Evolutionary conservation across 2,329 filamentous ascomycete genomes (phyloP).

Genomic region (Phoma sp.): DNA sequence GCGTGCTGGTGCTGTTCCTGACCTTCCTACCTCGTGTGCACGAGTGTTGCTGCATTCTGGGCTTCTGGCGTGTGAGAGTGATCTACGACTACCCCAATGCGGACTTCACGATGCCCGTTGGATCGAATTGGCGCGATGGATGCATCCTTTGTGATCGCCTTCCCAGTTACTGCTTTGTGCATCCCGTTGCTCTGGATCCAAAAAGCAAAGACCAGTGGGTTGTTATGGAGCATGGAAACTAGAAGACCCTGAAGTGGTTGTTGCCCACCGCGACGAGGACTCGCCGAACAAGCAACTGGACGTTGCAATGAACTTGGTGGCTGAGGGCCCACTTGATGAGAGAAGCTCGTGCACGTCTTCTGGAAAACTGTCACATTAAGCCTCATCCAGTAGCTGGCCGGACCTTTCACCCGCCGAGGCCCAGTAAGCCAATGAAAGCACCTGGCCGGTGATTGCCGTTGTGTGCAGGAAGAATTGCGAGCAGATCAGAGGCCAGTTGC

Average conservation of each 20-base stretch:
- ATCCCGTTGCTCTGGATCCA: slow-evolving; percentile 1
- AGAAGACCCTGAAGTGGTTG: slow-evolving; percentile 33
- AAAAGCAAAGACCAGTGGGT: slow-evolving; percentile 12
- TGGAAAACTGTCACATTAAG: slow-evolving; percentile 26
- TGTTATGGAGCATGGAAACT: background rate
- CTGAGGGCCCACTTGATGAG: slow-evolving; percentile 15
- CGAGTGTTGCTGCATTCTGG: slow-evolving; percentile 19
- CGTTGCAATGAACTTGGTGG: slow-evolving; percentile 15
- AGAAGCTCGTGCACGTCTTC: slow-evolving; percentile 29
- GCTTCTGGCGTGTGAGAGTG: slow-evolving; percentile 1
- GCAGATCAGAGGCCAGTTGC: slow-evolving; percentile 10
- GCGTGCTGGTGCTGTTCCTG: slow-evolving; percentile 12
- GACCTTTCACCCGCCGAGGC: slow-evolving; percentile 7
- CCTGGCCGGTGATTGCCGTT: slow-evolving; percentile 10
- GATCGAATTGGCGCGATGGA: background rate
- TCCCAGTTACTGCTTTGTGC: background rate
- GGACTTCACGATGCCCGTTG: slow-evolving; percentile 10
- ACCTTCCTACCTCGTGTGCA: slow-evolving; percentile 19
- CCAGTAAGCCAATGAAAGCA: slow-evolving; percentile 13
- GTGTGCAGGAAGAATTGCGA: slow-evolving; percentile 14
- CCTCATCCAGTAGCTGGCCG: slow-evolving; percentile 19
- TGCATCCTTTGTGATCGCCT: background rate
- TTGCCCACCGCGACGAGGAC: slow-evolving; percentile 3
- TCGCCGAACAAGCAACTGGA: slow-evolving; percentile 14
- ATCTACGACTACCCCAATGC: background rate